phyloP scores from a whole-genome alignment of 768 basidiomycete genomes.

The Goffeauzyma gilvescens region DNA sequence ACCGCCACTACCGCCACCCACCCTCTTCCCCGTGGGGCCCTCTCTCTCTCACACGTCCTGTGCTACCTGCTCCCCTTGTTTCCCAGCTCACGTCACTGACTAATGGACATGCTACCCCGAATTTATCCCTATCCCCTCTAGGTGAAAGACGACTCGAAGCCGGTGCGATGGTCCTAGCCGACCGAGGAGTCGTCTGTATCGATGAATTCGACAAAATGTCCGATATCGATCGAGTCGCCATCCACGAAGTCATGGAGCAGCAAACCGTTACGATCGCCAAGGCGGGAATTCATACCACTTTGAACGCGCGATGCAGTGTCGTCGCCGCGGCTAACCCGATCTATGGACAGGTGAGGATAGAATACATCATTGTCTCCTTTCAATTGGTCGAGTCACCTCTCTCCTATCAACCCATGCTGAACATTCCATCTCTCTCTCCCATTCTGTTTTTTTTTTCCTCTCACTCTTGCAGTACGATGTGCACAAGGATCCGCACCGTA shows the following conservation, averaged over 20 bases:
- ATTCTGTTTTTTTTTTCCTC: not conserved
- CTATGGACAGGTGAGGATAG: slow-evolving; percentile 62
- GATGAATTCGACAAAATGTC: slow-evolving; percentile 99
- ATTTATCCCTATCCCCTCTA: slow-evolving; percentile 1
- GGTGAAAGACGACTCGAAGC: slow-evolving; percentile 83
- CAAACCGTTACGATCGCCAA: slow-evolving; percentile 99
- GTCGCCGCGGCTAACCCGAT: slow-evolving; percentile 97
- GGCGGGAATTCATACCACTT: slow-evolving; percentile 92
- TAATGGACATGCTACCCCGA: not conserved
- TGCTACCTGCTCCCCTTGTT: too few species aligned
- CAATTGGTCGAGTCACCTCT: too few species aligned
- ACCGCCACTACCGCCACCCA: too few species aligned
- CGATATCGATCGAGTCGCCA: slow-evolving; percentile 92
- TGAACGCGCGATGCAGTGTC: slow-evolving; percentile 94
- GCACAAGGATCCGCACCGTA: slow-evolving; percentile 97
- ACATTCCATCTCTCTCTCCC: not conserved
- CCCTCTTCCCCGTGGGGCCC: not conserved
- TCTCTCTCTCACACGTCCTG: too few species aligned
- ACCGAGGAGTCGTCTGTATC: slow-evolving; percentile 95
- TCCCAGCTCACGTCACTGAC: not conserved
- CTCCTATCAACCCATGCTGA: too few species aligned
- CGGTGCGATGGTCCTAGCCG: slow-evolving; percentile 97
- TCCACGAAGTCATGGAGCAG: slow-evolving; percentile 99
- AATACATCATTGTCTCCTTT: not conserved
- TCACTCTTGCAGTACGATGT: slow-evolving; percentile 61